A percentile compares a stretch with the other conserved stretches of the same genome.
Evolutionary conservation across 2,329 filamentous ascomycete genomes (phyloP).

Genomic region (Penicillium glabrum): DNA sequence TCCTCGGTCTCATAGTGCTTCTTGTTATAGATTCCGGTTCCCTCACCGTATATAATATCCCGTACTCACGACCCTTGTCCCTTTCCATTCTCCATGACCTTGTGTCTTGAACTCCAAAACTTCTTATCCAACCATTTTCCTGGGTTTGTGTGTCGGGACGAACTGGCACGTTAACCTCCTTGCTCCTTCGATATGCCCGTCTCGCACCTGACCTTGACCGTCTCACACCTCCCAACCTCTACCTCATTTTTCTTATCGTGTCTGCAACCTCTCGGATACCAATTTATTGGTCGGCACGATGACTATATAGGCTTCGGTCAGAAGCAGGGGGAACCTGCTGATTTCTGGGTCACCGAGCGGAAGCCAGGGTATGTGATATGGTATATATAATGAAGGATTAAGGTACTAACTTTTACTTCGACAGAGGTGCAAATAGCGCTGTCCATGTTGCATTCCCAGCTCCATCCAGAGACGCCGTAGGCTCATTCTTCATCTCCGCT

Average conservation of each 20-base stretch:
- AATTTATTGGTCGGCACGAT: constrained; percentile 64
- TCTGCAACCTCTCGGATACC: constrained; percentile 74
- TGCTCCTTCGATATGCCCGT: constrained; percentile 53
- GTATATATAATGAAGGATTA: constrained; percentile 26
- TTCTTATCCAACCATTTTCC: not conserved
- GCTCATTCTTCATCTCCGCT: constrained; percentile 70
- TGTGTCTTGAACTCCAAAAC: not conserved
- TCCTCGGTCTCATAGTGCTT: constrained; percentile 19
- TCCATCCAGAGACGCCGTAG: constrained; percentile 63
- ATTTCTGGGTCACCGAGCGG: constrained; percentile 65
- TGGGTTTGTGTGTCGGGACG: constrained; percentile 10
- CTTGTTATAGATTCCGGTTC: constrained; percentile 14
- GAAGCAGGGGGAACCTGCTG: constrained; percentile 52
- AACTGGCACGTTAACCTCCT: constrained; percentile 12
- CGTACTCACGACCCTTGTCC: not conserved
- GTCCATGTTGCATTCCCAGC: constrained; percentile 69
- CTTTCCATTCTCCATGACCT: not conserved
- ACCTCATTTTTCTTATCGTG: constrained; percentile 81
- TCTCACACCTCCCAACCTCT: constrained; percentile 75
- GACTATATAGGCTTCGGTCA: constrained; percentile 63
- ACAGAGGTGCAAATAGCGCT: constrained; percentile 52
- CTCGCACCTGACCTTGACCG: constrained; percentile 64
- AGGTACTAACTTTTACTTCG: constrained; percentile 14
- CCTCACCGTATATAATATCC: constrained; percentile 21
- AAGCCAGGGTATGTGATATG: constrained; percentile 52